A percentile compares a stretch with the other conserved stretches of the same genome.
phyloP scores from a whole-genome alignment of 1,284 basidiomycete species.

The Cryptococcus sp. region DNA sequence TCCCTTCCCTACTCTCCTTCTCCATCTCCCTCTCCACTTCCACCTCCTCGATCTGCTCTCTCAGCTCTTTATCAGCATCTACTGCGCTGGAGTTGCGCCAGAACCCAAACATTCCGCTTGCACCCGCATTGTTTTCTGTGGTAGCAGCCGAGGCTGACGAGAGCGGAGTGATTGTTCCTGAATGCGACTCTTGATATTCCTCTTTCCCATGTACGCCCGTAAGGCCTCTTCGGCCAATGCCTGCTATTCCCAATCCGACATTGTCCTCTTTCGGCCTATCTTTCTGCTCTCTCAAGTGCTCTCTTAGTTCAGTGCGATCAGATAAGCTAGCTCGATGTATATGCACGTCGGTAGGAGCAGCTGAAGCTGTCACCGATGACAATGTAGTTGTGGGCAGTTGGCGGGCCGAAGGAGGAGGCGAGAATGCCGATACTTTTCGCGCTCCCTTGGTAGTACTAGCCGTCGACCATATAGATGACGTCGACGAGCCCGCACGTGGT shows the following conservation, averaged over 20 bases:
- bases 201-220: conserved; percentile 37
- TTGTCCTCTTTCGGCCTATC: conserved; percentile 16
- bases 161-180: conserved; percentile 28
- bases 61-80: conserved; percentile 18
- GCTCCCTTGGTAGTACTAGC: conserved; percentile 8
- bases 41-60: conserved; percentile 37
- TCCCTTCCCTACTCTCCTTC: conserved; percentile 32
- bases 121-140: conserved; percentile 13
- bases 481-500: conserved; percentile 28
- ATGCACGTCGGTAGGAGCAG: conserved; percentile 21
- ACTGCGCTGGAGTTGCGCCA: conserved; percentile 18
- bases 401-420: conserved; percentile 31
- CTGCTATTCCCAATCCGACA: conserved; percentile 34
- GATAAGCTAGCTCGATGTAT: conserved; percentile 16
- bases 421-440: conserved; percentile 34
- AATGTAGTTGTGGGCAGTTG: conserved; percentile 22
- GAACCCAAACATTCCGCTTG: conserved; percentile 19
- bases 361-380: conserved; percentile 27
- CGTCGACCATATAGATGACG: conserved; percentile 32
- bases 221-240: conserved; percentile 32
- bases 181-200: conserved; percentile 17
- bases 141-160: conserved; percentile 26
- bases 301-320: conserved; percentile 30
- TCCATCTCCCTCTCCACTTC: conserved; percentile 46
- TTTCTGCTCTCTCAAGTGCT: conserved; percentile 38